Evolutionary conservation across 371 early-diverging fungal genomes (phyloP).

Genomic region (Mortierella sp.): DNA sequence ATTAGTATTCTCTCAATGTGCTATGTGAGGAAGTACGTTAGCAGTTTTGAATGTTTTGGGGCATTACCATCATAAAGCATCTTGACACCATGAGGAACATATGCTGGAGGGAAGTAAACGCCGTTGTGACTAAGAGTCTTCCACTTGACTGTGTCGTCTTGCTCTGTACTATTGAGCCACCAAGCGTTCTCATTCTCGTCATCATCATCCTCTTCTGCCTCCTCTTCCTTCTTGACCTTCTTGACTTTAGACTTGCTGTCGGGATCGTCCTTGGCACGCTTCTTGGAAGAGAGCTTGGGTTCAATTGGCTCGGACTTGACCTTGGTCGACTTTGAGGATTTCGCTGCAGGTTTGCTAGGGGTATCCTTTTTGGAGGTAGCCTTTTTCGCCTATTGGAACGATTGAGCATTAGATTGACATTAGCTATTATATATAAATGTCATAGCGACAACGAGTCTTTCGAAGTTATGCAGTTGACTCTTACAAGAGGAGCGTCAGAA

Average conservation of each 20-base stretch:
- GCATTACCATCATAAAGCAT: constrained; percentile 87
- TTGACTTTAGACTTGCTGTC: constrained; percentile 21
- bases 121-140: constrained; percentile 90
- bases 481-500: constrained; percentile 44
- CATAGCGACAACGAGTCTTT: neutral
- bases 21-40: neutral
- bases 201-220: constrained; percentile 48
- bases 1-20: neutral
- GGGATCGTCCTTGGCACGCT: constrained; percentile 44
- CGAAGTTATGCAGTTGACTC: neutral
- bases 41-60: neutral
- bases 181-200: constrained; percentile 65
- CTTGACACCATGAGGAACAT: constrained; percentile 91
- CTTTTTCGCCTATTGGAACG: constrained; percentile 29
- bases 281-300: constrained; percentile 19
- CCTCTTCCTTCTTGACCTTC: constrained; percentile 58
- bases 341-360: constrained; percentile 20
- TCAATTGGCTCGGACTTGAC: constrained; percentile 30
- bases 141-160: constrained; percentile 83
- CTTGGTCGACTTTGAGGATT: constrained; percentile 22
- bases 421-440: neutral
- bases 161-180: constrained; percentile 60
- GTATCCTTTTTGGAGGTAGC: constrained; percentile 21
- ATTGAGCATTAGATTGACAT: neutral
- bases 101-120: constrained; percentile 92